Percentiles rank a stretch among this genome's conserved stretches.
Evolutionary conservation across 176 grass and related monocot species (phyloP).

Genomic region (Phoenix roebelenii): DNA sequence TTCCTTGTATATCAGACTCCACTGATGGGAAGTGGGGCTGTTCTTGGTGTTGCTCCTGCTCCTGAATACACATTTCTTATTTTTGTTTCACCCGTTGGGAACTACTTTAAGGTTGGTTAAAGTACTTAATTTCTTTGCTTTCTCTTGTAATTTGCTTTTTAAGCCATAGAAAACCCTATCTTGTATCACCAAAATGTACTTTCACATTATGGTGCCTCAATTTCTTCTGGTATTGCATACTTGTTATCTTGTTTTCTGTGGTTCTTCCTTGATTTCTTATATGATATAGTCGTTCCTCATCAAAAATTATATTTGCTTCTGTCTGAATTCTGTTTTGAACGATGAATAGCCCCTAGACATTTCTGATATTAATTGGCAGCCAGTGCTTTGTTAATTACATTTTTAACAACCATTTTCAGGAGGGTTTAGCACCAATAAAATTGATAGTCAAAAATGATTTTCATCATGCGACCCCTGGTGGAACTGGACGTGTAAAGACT

Average conservation of each 20-base stretch:
- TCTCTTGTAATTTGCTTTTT: constrained; percentile 4
- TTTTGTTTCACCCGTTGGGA: constrained; percentile 92
- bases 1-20: constrained; percentile 83
- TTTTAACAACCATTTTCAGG: constrained; percentile 32
- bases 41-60: constrained; percentile 89
- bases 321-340: too few species aligned
- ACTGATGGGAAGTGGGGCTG: constrained; percentile 73
- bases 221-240: too few species aligned
- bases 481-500: constrained; percentile 87
- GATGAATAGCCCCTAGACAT: too few species aligned
- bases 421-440: constrained; percentile 93
- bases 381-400: too few species aligned
- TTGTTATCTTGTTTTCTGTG: too few species aligned
- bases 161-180: too few species aligned
- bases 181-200: too few species aligned
- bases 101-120: constrained; percentile 82
- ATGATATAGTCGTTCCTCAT: too few species aligned
- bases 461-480: constrained; percentile 79
- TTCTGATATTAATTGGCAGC: too few species aligned
- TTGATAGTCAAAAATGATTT: constrained; percentile 83
- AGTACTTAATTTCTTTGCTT: neutral
- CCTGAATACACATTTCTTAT: constrained; percentile 92
- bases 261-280: too few species aligned
- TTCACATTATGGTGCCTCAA: too few species aligned
- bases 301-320: too few species aligned